Conservation (phyloP, 805 yeast genomes). For the Saturnispora gosingensis region DNA sequence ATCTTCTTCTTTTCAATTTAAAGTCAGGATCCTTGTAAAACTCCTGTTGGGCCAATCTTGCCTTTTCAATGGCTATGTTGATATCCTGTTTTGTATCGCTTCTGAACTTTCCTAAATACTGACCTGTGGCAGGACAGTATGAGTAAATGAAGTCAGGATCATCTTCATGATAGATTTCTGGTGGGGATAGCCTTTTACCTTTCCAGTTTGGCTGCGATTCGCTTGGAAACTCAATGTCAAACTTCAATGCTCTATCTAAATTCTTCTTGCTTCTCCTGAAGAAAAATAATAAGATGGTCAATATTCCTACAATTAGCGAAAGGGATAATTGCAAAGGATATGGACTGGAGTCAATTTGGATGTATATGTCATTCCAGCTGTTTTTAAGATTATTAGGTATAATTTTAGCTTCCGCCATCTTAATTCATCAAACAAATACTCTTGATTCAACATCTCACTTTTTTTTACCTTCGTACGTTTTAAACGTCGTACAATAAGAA, state of each 20-base stretch:
- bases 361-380: not conserved
- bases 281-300: conserved; percentile 17
- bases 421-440: not conserved
- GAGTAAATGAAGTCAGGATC: conserved; percentile 69
- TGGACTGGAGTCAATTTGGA: conserved; percentile 7
- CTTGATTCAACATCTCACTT: not conserved
- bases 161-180: conserved; percentile 45
- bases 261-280: conserved; percentile 20
- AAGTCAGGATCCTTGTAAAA: conserved; percentile 49
- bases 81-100: conserved; percentile 63
- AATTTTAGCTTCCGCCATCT: not conserved
- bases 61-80: conserved; percentile 48
- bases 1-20: conserved; percentile 48
- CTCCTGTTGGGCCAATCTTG: conserved; percentile 43
- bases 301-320: conserved; percentile 19
- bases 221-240: conserved; percentile 54
- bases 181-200: conserved; percentile 66
- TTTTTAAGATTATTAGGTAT: not conserved
- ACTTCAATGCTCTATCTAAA: conserved; percentile 32
- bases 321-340: conserved; percentile 26
- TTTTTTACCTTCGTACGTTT: not conserved
- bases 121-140: conserved; percentile 96
- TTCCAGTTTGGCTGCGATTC: conserved; percentile 89
- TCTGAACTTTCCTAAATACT: conserved; percentile 62
- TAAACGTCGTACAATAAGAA: not conserved